Percentiles rank a stretch among this genome's conserved stretches.
Conservation (phyloP, 345 rosid genomes). For the Gossypium ekmanianum region DNA sequence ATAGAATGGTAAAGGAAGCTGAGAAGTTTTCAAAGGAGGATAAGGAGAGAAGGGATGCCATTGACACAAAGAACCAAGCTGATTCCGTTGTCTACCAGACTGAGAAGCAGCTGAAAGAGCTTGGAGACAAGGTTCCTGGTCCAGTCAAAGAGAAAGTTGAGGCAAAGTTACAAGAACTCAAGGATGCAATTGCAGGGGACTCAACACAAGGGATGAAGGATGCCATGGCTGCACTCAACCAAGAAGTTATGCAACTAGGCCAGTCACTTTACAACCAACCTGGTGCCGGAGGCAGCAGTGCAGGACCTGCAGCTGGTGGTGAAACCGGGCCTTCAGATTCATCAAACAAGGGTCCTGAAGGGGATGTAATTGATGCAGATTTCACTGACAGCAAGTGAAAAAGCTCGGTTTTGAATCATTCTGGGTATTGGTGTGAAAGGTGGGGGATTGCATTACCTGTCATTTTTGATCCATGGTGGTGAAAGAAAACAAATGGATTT, state of each 20-base stretch:
- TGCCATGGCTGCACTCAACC: slow-evolving; percentile 80
- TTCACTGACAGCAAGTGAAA: slow-evolving; percentile 85
- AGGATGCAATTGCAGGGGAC: slow-evolving; percentile 62
- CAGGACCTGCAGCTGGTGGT: slow-evolving; percentile 58
- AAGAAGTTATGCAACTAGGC: slow-evolving; percentile 94
- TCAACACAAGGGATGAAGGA: slow-evolving; percentile 78
- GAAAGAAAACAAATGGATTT: slow-evolving; percentile 2
- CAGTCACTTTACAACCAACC: slow-evolving; percentile 90
- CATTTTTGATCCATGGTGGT: slow-evolving; percentile 17
- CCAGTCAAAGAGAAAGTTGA: slow-evolving; percentile 88
- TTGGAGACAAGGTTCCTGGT: slow-evolving; percentile 86
- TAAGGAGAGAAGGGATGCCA: slow-evolving; percentile 90
- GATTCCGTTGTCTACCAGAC: slow-evolving; percentile 91
- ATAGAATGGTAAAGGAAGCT: slow-evolving; percentile 84
- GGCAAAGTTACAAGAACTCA: slow-evolving; percentile 75
- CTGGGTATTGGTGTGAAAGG: not conserved
- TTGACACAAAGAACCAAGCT: slow-evolving; percentile 97
- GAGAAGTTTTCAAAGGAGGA: slow-evolving; percentile 87
- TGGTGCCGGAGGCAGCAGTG: slow-evolving; percentile 34
- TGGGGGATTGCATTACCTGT: not conserved
- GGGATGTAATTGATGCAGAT: slow-evolving; percentile 89
- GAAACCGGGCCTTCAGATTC: slow-evolving; percentile 55
- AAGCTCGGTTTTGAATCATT: slow-evolving; percentile 8
- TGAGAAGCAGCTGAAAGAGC: slow-evolving; percentile 91
- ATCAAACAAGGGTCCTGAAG: slow-evolving; percentile 60